phyloP scores from a whole-genome alignment of 2,329 filamentous ascomycete species.

The Claviceps quebecensis region DNA sequence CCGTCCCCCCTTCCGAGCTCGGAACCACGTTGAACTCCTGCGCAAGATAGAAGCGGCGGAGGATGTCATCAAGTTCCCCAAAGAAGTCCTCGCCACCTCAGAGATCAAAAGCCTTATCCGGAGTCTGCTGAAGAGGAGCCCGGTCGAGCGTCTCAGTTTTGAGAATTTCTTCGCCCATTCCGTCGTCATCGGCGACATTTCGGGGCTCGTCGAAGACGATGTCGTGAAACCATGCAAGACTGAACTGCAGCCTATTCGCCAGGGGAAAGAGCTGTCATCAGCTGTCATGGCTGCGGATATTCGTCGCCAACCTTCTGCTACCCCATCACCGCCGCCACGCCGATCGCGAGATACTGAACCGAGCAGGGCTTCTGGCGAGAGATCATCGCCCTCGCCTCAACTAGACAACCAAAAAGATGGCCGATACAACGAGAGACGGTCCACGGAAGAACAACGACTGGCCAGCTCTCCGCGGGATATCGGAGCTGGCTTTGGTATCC shows the following conservation, averaged over 20 bases:
- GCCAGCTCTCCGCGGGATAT: slow-evolving; percentile 32
- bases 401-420: slow-evolving; percentile 27
- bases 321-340: background rate
- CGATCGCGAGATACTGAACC: slow-evolving; percentile 17
- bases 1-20: slow-evolving; percentile 77
- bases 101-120: slow-evolving; percentile 73
- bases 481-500: slow-evolving; percentile 33
- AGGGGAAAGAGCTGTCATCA: slow-evolving; percentile 15
- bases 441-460: slow-evolving; percentile 16
- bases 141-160: slow-evolving; percentile 74
- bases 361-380: slow-evolving; percentile 29
- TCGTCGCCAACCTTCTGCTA: slow-evolving; percentile 26
- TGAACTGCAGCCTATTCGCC: slow-evolving; percentile 22
- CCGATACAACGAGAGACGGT: slow-evolving; percentile 18
- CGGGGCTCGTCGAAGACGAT: slow-evolving; percentile 69
- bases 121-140: slow-evolving; percentile 68
- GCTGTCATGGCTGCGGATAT: slow-evolving; percentile 13
- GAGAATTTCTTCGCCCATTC: slow-evolving; percentile 68
- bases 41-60: slow-evolving; percentile 82
- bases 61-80: slow-evolving; percentile 71
- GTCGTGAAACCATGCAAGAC: slow-evolving; percentile 28
- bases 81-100: slow-evolving; percentile 54
- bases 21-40: slow-evolving; percentile 87
- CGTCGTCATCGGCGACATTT: slow-evolving; percentile 62
- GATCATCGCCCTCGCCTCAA: slow-evolving; percentile 27